Evolutionary conservation across 352 stramenopile genomes (phyloP), one percentile per base, ranked within the genome.

Genomic region (Phytophthora sp.): DNA sequence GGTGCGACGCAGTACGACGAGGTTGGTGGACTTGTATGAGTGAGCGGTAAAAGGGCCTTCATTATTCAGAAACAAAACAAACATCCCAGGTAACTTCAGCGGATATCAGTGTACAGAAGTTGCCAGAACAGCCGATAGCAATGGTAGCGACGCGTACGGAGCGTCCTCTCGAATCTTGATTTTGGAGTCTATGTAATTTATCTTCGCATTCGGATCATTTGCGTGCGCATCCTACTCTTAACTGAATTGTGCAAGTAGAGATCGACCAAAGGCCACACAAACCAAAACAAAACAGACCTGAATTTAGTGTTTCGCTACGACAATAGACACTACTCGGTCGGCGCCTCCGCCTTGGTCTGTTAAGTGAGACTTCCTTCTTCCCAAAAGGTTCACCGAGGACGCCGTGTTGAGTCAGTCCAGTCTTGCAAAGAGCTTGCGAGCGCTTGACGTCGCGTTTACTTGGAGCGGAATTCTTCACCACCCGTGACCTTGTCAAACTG

Each of bases 401-500:
- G 41, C 46, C 46, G 51, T 43, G 15, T 46, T 62, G 23, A 53
- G 18, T 57, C 13, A 60, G 63, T 45, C 51, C 32, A 24, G 23
- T 32, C 21, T 43, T 39, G 44, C 51, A 27, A 58, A 55, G 27
- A 27, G 42, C 42, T 54, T 58, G 35, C 26, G 35, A 31, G 26
- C 48, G 44, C 30, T 38, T 13, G 23, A 34, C 62, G 24, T 21
- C 53, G 41, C 30, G 7, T 45, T 73, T 92, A 92, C 54, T 91
- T 86, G 66, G 84, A 93, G 43, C 87, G 82, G 59, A 94, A 94
- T 74, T 92, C 83, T 64, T 96, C 87, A 45, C 87, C 87, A 20
- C 85, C 85, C 42, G 85, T 94, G 52, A 92, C 85, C 78, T 80
- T 92, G 66, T 93, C 83, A 61, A 96, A 96, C 68, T 96, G 84